Percentiles rank a stretch among this genome's conserved stretches.
Evolutionary conservation across 305 asterid species (phyloP).

Genomic region (Fraxinus sp.): DNA sequence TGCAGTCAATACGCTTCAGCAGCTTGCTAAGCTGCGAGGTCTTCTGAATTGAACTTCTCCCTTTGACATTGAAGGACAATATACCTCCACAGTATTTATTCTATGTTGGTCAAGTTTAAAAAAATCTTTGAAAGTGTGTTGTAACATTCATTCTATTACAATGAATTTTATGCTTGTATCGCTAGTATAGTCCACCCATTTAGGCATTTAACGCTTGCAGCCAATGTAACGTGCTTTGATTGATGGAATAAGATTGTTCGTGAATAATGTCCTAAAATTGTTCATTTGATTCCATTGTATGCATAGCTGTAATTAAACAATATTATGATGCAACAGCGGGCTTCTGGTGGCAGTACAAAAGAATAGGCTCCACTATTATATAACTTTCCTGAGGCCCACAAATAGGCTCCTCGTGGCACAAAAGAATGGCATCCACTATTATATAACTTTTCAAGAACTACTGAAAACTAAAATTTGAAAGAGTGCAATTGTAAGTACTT

Average conservation of each 20-base stretch:
- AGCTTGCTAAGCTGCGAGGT: background rate
- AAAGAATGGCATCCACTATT: background rate
- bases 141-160: background rate
- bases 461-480: background rate
- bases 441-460: background rate
- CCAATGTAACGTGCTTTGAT: background rate
- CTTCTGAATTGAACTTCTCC: background rate
- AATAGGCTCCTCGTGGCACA: background rate
- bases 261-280: background rate
- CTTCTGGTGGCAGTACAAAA: background rate
- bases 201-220: background rate
- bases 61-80: background rate
- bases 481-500: background rate
- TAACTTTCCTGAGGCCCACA: background rate
- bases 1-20: slow-evolving; percentile 7
- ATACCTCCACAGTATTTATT: background rate
- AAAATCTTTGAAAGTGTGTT: background rate
- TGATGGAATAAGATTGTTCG: background rate
- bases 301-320: background rate
- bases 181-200: background rate
- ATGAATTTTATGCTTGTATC: background rate
- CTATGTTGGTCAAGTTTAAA: background rate
- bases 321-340: background rate
- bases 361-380: background rate
- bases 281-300: background rate